Conservation (phyloP, 2,329 filamentous ascomycete genomes). For the Ophiostoma triangulosporum region DNA sequence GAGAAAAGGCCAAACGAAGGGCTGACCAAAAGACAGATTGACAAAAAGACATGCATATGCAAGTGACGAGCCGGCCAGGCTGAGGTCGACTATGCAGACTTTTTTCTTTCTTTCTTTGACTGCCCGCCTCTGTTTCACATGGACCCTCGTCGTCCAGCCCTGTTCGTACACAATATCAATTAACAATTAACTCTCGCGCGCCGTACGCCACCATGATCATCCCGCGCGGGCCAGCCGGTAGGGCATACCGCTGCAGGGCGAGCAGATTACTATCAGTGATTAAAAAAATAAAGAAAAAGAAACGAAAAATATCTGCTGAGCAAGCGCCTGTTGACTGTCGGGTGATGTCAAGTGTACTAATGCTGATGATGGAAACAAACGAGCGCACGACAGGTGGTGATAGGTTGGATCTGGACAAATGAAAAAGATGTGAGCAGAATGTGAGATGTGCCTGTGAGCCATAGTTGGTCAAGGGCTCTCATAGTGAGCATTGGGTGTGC, state of each 20-base stretch:
- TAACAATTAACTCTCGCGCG: not conserved
- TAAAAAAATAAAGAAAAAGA: not conserved
- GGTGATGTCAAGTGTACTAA: not conserved
- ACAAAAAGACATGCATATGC: constrained; percentile 1
- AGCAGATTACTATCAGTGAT: too few relatives aligned
- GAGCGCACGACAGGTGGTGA: not conserved
- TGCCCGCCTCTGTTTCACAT: too few relatives aligned
- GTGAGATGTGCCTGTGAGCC: not conserved
- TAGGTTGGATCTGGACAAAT: not conserved
- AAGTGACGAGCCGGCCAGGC: not conserved
- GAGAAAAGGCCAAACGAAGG: not conserved
- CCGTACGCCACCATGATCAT: not conserved
- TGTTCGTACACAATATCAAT: too few relatives aligned
- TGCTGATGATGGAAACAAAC: too few relatives aligned
- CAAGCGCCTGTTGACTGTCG: not conserved
- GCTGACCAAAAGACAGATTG: not conserved
- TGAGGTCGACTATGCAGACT: not conserved
- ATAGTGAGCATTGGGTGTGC: not conserved
- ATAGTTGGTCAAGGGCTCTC: not conserved
- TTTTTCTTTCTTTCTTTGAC: constrained; percentile 3
- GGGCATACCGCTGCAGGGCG: too few relatives aligned
- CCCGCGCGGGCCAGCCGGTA: not conserved
- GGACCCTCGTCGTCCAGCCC: not conserved
- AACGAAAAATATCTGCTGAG: not conserved
- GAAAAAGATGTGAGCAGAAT: too few relatives aligned